A percentile compares a stretch with the other conserved stretches of the same genome.
These are phyloP conservation scores for Linum tenue DNA, from an alignment of 345 rosid genomes.

Conservation along the genomic window DNA sequence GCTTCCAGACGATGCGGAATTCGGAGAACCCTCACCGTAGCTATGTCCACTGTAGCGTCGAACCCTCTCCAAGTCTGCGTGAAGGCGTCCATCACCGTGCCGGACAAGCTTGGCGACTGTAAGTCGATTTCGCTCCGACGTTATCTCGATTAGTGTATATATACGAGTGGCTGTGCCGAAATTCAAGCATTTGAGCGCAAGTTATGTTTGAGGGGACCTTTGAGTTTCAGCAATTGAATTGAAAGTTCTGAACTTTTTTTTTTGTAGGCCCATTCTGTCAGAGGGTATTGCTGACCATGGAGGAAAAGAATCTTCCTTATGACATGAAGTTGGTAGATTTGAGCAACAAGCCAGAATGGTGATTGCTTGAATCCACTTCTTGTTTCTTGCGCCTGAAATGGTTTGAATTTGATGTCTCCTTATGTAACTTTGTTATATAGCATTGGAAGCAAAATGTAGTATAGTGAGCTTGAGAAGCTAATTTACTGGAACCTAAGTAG, in stretches of 20 bases:
- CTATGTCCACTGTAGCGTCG: conserved; percentile 30
- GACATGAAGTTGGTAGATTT: conserved; percentile 82
- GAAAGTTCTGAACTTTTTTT: background rate
- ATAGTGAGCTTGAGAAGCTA: background rate
- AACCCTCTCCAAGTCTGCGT: conserved; percentile 68
- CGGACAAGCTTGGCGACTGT: conserved; percentile 85
- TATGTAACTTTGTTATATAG: too few species aligned
- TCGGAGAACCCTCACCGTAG: conserved; percentile 23
- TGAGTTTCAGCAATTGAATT: background rate
- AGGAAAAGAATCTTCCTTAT: conserved; percentile 83
- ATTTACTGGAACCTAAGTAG: background rate
- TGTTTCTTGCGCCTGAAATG: background rate
- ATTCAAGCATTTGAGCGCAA: background rate
- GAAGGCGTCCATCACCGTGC: conserved; percentile 70
- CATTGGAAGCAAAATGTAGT: background rate
- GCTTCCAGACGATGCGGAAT: conserved; percentile 15
- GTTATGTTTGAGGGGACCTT: background rate
- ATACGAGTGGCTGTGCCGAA: too few species aligned
- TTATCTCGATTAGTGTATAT: background rate
- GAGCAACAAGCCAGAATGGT: conserved; percentile 89
- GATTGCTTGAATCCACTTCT: conserved; percentile 9
- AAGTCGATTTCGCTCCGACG: conserved; percentile 21
- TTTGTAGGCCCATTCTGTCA: conserved; percentile 80
- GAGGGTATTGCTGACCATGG: conserved; percentile 74
- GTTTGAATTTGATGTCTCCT: background rate